Evolutionary conservation across 805 yeast genomes (phyloP).

Genomic region (Wickerhamomyces alni): DNA sequence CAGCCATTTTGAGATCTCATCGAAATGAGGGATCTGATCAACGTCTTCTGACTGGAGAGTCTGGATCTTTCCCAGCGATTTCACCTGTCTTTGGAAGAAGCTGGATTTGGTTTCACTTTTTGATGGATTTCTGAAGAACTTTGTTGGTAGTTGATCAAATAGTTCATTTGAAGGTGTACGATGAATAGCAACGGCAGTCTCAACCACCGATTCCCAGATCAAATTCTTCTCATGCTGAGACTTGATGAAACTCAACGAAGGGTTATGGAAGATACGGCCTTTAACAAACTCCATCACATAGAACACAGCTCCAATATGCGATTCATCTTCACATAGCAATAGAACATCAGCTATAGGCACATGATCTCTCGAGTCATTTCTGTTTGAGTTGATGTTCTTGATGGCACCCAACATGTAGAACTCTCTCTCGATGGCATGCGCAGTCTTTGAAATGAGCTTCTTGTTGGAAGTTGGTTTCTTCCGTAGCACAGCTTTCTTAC

Average conservation of each 20-base stretch:
- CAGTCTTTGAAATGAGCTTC: constrained; percentile 45
- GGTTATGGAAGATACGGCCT: constrained; percentile 52
- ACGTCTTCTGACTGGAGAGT: constrained; percentile 32
- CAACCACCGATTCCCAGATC: constrained; percentile 44
- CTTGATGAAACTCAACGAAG: constrained; percentile 35
- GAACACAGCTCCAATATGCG: constrained; percentile 47
- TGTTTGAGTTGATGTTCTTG: constrained; percentile 18
- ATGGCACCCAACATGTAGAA: constrained; percentile 42
- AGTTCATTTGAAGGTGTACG: constrained; percentile 39
- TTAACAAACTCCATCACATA: constrained; percentile 55
- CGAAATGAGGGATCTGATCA: constrained; percentile 43
- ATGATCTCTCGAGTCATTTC: constrained; percentile 8
- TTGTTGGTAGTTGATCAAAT: constrained; percentile 35
- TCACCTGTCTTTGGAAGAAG: constrained; percentile 50
- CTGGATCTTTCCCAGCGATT: constrained; percentile 39
- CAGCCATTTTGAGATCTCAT: constrained; percentile 36
- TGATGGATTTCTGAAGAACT: constrained; percentile 29
- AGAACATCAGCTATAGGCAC: constrained; percentile 54
- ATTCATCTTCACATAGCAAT: constrained; percentile 50
- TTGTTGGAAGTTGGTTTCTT: constrained; percentile 49
- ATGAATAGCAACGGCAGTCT: constrained; percentile 44
- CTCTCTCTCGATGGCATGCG: constrained; percentile 61
- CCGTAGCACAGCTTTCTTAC: constrained; percentile 41
- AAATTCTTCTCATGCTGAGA: constrained; percentile 20
- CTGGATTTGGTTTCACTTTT: constrained; percentile 16